Evolutionary conservation across 768 basidiomycete species (phyloP).

Genomic region (Gloeopeniophorella convolvens): DNA sequence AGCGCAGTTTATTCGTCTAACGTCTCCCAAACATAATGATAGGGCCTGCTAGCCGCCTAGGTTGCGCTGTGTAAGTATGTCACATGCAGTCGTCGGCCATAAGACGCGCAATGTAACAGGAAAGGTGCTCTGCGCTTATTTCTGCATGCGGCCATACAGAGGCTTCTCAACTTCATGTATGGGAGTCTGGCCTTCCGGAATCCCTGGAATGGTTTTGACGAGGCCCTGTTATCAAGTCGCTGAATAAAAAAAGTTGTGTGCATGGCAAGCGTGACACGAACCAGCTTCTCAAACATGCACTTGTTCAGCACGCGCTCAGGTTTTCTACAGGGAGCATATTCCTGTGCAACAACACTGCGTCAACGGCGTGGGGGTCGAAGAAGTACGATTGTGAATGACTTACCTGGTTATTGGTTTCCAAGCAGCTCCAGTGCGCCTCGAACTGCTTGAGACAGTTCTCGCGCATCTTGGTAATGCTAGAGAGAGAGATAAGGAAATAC

Average conservation of each 20-base stretch:
- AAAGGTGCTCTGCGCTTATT: conserved; percentile 36
- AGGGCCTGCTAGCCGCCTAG: conserved; percentile 5
- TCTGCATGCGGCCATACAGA: conserved; percentile 78
- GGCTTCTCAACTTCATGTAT: conserved; percentile 88
- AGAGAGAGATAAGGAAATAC: neutral
- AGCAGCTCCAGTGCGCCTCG: conserved; percentile 88
- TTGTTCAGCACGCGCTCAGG: conserved; percentile 83
- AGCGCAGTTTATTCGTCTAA: neutral
- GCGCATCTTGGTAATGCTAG: conserved; percentile 86
- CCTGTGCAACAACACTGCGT: conserved; percentile 37
- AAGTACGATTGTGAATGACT: conserved; percentile 27
- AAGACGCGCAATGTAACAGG: neutral
- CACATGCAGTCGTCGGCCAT: neutral
- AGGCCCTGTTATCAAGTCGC: too few species aligned
- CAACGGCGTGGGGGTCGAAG: neutral
- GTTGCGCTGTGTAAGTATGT: conserved; percentile 1
- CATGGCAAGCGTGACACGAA: conserved; percentile 35
- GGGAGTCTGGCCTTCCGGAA: conserved; percentile 71
- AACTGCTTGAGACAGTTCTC: conserved; percentile 86
- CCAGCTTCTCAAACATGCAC: conserved; percentile 96
- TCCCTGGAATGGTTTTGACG: conserved; percentile 84
- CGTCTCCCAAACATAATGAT: neutral
- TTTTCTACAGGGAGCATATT: conserved; percentile 85
- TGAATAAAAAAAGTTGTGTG: neutral
- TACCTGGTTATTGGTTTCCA: conserved; percentile 93